Conservation (phyloP, 805 yeast species). For the Candida andamanensis region DNA sequence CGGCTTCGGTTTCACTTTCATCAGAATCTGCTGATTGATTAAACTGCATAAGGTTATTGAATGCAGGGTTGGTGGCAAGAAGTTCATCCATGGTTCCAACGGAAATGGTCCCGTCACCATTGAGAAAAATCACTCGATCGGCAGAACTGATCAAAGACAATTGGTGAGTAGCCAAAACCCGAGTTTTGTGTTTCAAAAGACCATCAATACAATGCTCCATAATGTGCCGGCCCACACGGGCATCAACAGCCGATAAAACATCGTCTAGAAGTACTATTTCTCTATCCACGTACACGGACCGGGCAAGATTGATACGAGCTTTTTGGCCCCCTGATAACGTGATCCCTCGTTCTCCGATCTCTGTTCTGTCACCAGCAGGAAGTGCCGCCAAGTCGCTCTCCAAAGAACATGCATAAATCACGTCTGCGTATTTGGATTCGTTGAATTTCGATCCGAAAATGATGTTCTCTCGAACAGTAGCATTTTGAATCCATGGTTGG, state of each 20-base stretch:
- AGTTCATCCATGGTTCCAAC: conserved; percentile 22
- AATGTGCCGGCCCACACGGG: conserved; percentile 29
- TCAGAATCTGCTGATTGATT: conserved; percentile 14
- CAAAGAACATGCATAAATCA: conserved; percentile 23
- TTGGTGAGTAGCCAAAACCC: conserved; percentile 32
- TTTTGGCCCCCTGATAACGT: conserved; percentile 34
- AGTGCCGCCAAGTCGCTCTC: conserved; percentile 24
- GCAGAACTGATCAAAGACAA: conserved; percentile 25
- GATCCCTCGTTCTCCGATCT: conserved; percentile 31
- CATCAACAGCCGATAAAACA: conserved; percentile 32
- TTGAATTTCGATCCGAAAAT: conserved; percentile 23
- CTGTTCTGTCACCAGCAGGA: conserved; percentile 29
- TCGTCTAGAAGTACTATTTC: conserved; percentile 29
- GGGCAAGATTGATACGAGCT: conserved; percentile 28
- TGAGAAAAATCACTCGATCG: conserved; percentile 22
- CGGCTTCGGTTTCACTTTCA: conserved; percentile 13
- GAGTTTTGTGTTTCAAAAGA: conserved; percentile 19
- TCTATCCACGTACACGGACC: conserved; percentile 25
- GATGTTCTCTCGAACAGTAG: conserved; percentile 27
- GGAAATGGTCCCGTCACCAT: conserved; percentile 25
- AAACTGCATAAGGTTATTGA: conserved; percentile 23
- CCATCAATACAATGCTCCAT: conserved; percentile 24
- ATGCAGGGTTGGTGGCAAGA: conserved; percentile 16
- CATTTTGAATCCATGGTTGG: conserved; percentile 32
- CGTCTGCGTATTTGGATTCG: conserved; percentile 18